Conservation (phyloP, 352 stramenopile genomes). For the Phytophthora boehmeriae region DNA sequence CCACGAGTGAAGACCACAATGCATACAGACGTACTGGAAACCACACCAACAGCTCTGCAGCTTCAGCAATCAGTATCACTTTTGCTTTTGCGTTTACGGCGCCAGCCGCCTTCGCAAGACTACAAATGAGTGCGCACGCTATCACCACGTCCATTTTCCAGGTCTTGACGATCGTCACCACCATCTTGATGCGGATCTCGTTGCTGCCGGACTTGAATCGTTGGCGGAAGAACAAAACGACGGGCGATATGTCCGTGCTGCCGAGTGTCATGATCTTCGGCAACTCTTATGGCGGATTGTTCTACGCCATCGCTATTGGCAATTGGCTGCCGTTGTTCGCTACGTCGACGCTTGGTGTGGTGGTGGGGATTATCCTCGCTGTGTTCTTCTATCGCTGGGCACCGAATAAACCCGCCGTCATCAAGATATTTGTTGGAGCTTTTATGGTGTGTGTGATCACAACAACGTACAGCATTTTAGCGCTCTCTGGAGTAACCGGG, state of each 20-base stretch:
- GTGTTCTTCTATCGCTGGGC: conserved; percentile 28
- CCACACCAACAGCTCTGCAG: no score
- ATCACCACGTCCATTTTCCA: conserved; percentile 8
- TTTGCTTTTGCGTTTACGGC: no score
- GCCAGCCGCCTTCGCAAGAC: no score
- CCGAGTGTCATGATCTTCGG: conserved; percentile 32
- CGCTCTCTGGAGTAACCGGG: conserved; percentile 19
- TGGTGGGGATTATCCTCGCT: conserved; percentile 18
- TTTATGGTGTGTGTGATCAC: conserved; percentile 15
- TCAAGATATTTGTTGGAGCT: conserved; percentile 10
- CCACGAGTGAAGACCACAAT: background rate
- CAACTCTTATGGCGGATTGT: conserved; percentile 30
- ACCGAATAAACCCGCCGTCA: conserved; percentile 6
- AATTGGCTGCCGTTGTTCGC: conserved; percentile 30
- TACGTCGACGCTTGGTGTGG: conserved; percentile 26
- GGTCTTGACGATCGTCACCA: conserved; percentile 38
- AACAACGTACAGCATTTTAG: conserved; percentile 39
- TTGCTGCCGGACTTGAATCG: conserved; percentile 36
- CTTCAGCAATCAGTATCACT: no score
- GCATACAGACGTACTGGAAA: background rate
- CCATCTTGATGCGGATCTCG: conserved; percentile 37
- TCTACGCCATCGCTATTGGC: conserved; percentile 30
- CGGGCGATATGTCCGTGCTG: conserved; percentile 29
- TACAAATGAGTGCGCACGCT: background rate
- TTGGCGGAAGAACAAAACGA: conserved; percentile 28